Evolutionary conservation across 345 rosid genomes (phyloP), one percentile per base, ranked within the genome.

Genomic region (Anastatica hierochuntica): DNA sequence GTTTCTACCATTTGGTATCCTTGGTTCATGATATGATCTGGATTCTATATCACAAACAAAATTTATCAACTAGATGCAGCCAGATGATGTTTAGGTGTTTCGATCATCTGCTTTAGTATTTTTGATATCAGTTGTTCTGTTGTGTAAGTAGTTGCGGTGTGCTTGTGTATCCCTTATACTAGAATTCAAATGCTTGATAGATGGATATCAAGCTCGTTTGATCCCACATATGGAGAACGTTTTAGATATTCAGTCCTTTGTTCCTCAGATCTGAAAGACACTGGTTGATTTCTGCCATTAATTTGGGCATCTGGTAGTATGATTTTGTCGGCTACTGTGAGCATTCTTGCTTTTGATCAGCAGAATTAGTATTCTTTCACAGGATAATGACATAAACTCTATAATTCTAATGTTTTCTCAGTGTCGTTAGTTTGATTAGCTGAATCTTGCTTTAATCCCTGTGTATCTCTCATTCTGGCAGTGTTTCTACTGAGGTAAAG

Each of bases 401-500:
- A n/a, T n/a, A n/a, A n/a, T n/a, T n/a, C 49, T 16, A 27, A 27
- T 27, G 31, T n/a, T n/a, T 4, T 31, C 36, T 50, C 15, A n/a
- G 12, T 21, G 37, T 51, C 8, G 6, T 38, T 35, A 2, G 18
- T n/a, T n/a, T 56, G 43, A 16, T n/a, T 47, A 9, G 38, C 34
- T 64, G 49, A 29, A 15, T 48, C 14, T 49, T 49, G 17, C 12
- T 56, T 34, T 34, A 15, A 49, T 37, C 48, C 2, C 23, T 67
- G 47, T 21, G 16, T n/a, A n/a, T n/a, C n/a, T 14, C 4, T 52
- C 13, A 44, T 63, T 43, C 29, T 74, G 50, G 30, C 73, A 85
- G 95, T 43, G 92, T 88, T 27, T 76, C 83, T 45, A 60, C 82
- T 40, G 95, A 85, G 69, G 61, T 88, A 17, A 78, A 71, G 78